phyloP scores from a whole-genome alignment of 768 basidiomycete genomes.

The Suillus variegatus region DNA sequence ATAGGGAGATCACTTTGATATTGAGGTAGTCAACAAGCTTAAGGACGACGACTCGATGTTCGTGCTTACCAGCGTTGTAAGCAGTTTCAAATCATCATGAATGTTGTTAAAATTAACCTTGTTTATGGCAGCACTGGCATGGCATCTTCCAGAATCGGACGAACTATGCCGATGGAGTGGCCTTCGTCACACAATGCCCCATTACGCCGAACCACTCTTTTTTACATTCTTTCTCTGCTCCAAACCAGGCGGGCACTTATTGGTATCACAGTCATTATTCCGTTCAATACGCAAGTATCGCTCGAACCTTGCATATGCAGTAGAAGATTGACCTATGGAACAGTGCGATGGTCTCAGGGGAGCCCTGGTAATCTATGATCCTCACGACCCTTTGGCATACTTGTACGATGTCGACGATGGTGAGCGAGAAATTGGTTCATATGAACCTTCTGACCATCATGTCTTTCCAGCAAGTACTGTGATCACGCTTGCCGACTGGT shows the following conservation, averaged over 20 bases:
- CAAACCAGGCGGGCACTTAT: slow-evolving; percentile 26
- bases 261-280: slow-evolving; percentile 40
- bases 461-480: slow-evolving; percentile 34
- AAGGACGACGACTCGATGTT: slow-evolving; percentile 50
- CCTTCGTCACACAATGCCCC: slow-evolving; percentile 16
- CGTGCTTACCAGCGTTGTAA: slow-evolving; percentile 50
- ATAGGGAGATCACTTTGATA: slow-evolving; percentile 36
- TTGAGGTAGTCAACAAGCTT: slow-evolving; percentile 50
- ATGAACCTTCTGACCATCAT: not conserved
- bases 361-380: slow-evolving; percentile 31
- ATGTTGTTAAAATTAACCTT: not conserved
- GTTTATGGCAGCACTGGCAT: slow-evolving; percentile 50
- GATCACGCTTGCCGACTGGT: slow-evolving; percentile 46
- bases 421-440: slow-evolving; percentile 11
- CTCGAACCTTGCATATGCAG: not conserved
- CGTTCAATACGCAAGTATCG: slow-evolving; percentile 35
- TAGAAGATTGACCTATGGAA: not conserved
- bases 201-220: slow-evolving; percentile 20
- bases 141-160: slow-evolving; percentile 46
- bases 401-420: not conserved
- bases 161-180: slow-evolving; percentile 17
- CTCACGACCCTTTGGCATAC: not conserved
- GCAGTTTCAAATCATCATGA: slow-evolving; percentile 13
- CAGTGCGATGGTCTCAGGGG: slow-evolving; percentile 26
- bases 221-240: slow-evolving; percentile 22